These are phyloP conservation scores for Pseudogymnoascus sp. DNA, from an alignment of 2,329 filamentous ascomycete genomes.

Conservation along the genomic window DNA sequence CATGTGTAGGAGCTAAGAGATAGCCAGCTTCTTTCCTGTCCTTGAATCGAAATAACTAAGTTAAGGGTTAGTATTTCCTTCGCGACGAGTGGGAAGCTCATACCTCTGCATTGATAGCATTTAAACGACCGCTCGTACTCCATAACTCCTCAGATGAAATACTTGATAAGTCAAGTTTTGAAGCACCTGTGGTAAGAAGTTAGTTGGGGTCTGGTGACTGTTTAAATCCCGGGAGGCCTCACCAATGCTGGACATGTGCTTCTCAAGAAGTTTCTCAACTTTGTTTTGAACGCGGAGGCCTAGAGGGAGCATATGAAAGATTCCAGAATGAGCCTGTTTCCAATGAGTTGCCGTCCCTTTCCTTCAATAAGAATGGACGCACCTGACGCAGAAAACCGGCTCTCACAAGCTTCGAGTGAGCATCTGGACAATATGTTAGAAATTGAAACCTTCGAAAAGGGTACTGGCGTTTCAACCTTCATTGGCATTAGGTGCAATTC, in stretches of 20 bases:
- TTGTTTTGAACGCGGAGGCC: slow-evolving; percentile 84
- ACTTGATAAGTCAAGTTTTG: slow-evolving; percentile 73
- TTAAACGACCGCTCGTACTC: slow-evolving; percentile 74
- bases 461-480: slow-evolving; percentile 37
- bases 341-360: neutral
- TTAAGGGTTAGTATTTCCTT: slow-evolving; percentile 12
- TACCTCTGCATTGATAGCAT: slow-evolving; percentile 65
- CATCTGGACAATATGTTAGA: slow-evolving; percentile 38
- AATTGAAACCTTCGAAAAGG: neutral
- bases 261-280: slow-evolving; percentile 75
- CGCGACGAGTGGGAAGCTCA: slow-evolving; percentile 14
- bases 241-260: slow-evolving; percentile 76
- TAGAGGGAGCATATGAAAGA: slow-evolving; percentile 86
- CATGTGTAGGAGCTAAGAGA: slow-evolving; percentile 84
- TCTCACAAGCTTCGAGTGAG: slow-evolving; percentile 58
- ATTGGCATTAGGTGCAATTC: slow-evolving; percentile 50
- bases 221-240: slow-evolving; percentile 17
- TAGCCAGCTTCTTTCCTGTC: slow-evolving; percentile 71
- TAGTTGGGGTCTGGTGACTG: neutral
- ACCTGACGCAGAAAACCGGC: slow-evolving; percentile 70
- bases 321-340: slow-evolving; percentile 67
- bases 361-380: slow-evolving; percentile 18
- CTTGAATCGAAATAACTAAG: slow-evolving; percentile 66
- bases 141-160: slow-evolving; percentile 81
- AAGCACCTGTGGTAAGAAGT: slow-evolving; percentile 52